Base-by-base conservation (phyloP, 305 asterid species). In the Striga hermonthica region DNA sequence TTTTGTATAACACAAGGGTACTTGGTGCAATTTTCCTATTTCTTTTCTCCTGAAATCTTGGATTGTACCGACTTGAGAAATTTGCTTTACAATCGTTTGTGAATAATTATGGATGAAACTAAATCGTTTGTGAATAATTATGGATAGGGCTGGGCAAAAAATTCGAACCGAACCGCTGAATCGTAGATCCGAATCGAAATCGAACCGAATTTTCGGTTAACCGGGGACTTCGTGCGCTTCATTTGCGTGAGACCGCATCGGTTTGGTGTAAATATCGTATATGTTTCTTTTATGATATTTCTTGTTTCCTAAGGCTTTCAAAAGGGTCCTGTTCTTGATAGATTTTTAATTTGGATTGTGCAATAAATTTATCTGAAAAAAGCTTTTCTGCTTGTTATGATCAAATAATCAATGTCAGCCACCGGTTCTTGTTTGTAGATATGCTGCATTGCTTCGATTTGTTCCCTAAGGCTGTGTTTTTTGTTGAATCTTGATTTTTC, bases 1-100 rank as follows among this genome's bases (percentile, higher is more conserved):
- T n/a, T n/a, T n/a, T n/a, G n/a, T n/a, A n/a, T n/a, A n/a, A n/a
- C n/a, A n/a, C n/a, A n/a, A n/a, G n/a, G n/a, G n/a, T n/a, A n/a
- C n/a, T n/a, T n/a, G n/a, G n/a, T n/a, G n/a, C n/a, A n/a, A n/a
- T n/a, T n/a, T n/a, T n/a, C n/a, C n/a, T n/a, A n/a, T n/a, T 78
- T 76, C 93, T 76, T 69, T 66, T 16, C 78, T 83, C 85, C 74
- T 48, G 63, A 7, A 79, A 66, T 84, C 89, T 83, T 50, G 85
- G 87, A 71, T 74, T 77, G 65, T 77, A 65, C 62, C 77, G 78
- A 60, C 70, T 59, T 36, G 80, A 54, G 62, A 68, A n/a, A 66
- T 67, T 74, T 41, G 78, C 31, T 62, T 63, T 75, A 4, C 65
- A 83, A 37, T 75, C 6, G 64, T 36, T 67, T 64, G 78, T 52